Percentiles rank a stretch among this genome's conserved stretches.
Evolutionary conservation across 2,329 filamentous ascomycete genomes (phyloP).

Genomic region (Aureobasidium uvarum): DNA sequence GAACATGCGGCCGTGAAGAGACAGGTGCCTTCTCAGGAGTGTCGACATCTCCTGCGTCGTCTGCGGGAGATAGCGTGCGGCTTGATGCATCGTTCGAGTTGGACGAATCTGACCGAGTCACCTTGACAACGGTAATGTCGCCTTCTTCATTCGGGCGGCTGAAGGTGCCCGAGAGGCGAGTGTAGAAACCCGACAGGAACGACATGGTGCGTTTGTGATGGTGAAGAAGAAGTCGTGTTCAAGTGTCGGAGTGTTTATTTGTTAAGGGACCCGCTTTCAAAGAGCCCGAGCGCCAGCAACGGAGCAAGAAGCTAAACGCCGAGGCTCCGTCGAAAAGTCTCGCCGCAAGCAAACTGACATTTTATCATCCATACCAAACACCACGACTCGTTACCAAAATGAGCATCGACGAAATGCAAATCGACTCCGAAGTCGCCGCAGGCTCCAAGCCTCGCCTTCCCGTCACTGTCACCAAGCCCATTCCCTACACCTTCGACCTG

Average conservation of each 20-base stretch:
- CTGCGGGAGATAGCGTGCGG: slow-evolving; percentile 21
- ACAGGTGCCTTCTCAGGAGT: neutral
- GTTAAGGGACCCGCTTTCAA: neutral
- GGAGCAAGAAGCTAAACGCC: neutral
- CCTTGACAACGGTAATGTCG: neutral
- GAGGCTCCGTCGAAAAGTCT: neutral
- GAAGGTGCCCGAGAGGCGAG: slow-evolving; percentile 3
- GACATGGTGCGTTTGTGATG: slow-evolving; percentile 7
- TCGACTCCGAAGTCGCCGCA: slow-evolving; percentile 23
- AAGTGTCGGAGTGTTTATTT: slow-evolving; percentile 7
- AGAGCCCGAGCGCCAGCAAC: neutral
- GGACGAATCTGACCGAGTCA: neutral
- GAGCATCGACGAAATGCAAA: slow-evolving; percentile 28
- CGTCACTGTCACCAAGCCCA: slow-evolving; percentile 62
- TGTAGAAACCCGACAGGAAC: slow-evolving; percentile 15
- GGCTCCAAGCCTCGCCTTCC: slow-evolving; percentile 28
- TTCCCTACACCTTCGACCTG: slow-evolving; percentile 89
- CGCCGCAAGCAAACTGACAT: neutral
- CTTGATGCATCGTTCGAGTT: slow-evolving; percentile 15
- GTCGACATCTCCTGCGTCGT: slow-evolving; percentile 12
- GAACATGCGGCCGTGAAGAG: neutral
- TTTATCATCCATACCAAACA: neutral
- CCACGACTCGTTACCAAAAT: slow-evolving; percentile 20
- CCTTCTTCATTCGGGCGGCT: neutral
- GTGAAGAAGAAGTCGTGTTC: neutral